Conservation (phyloP, 2,329 filamentous ascomycete genomes). For the Xylariaceae sp. region DNA sequence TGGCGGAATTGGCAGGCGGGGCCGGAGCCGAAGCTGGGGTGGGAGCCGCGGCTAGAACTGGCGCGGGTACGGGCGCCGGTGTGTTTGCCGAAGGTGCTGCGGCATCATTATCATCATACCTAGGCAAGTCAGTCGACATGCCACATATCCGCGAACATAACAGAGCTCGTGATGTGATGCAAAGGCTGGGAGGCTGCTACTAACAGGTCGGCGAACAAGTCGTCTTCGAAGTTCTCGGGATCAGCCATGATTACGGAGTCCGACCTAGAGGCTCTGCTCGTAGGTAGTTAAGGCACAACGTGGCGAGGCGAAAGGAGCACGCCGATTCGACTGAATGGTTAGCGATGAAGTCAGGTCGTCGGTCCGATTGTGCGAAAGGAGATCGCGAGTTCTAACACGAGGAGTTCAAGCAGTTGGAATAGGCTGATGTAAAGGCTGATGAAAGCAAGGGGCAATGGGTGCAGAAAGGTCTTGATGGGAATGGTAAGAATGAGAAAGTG, state of each 20-base stretch:
- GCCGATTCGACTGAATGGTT: not conserved
- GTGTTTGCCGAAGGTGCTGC: conserved; percentile 36
- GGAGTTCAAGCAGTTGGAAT: not conserved
- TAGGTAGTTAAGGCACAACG: not conserved
- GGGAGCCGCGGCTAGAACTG: conserved; percentile 9
- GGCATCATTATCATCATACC: conserved; percentile 63
- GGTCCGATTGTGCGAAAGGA: not conserved
- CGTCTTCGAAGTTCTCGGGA: conserved; percentile 78
- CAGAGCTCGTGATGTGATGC: not conserved
- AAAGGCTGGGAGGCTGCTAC: conserved; percentile 34
- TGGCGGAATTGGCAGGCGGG: conserved; percentile 24
- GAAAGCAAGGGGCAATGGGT: conserved; percentile 5
- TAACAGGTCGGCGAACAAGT: conserved; percentile 93
- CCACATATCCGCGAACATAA: no score
- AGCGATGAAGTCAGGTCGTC: not conserved
- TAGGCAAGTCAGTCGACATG: conserved; percentile 29
- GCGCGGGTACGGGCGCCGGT: conserved; percentile 7
- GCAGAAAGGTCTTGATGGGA: conserved; percentile 11
- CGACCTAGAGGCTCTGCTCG: not conserved
- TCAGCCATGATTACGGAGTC: conserved; percentile 60
- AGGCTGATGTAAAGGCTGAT: not conserved
- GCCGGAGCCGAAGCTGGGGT: conserved; percentile 24
- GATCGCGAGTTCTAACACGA: not conserved
- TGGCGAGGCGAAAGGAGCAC: no score
- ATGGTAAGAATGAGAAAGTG: conserved; percentile 19